Conservation (phyloP, 2,329 filamentous ascomycete genomes). For the Endoconidiophora laricicola region DNA sequence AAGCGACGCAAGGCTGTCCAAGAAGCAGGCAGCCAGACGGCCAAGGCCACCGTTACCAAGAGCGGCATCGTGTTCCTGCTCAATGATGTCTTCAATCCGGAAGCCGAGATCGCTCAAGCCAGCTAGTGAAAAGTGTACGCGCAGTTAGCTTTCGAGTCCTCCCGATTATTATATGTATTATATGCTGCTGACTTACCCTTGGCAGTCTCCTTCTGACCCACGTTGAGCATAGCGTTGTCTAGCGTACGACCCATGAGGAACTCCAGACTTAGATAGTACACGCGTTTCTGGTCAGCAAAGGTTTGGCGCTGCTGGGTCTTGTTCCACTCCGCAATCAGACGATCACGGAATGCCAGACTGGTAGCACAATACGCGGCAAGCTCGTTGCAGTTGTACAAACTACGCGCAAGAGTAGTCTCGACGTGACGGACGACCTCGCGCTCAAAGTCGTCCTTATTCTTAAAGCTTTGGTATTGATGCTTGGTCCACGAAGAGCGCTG, state of each 20-base stretch:
- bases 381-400: slow-evolving; percentile 97
- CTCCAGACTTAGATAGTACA: slow-evolving; percentile 95
- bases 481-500: slow-evolving; percentile 66
- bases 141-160: slow-evolving; percentile 19
- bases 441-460: slow-evolving; percentile 68
- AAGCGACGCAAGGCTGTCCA: slow-evolving; percentile 86
- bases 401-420: slow-evolving; percentile 88
- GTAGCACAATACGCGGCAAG: slow-evolving; percentile 81
- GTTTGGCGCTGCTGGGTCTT: slow-evolving; percentile 95
- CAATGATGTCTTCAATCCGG: slow-evolving; percentile 88
- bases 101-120: slow-evolving; percentile 83
- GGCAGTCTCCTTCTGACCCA: slow-evolving; percentile 72
- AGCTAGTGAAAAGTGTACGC: slow-evolving; percentile 30
- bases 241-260: slow-evolving; percentile 93
- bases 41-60: slow-evolving; percentile 92
- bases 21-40: slow-evolving; percentile 86
- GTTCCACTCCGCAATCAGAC: slow-evolving; percentile 91
- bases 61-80: slow-evolving; percentile 89
- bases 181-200: slow-evolving; percentile 39
- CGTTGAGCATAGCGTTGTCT: slow-evolving; percentile 97
- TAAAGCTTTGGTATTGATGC: slow-evolving; percentile 50
- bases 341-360: slow-evolving; percentile 80
- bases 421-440: slow-evolving; percentile 82
- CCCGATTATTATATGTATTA: not conserved
- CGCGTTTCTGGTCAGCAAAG: slow-evolving; percentile 72